These are phyloP conservation scores for Tylopilus subfusipes DNA, from an alignment of 768 basidiomycete genomes.

Conservation along the genomic window DNA sequence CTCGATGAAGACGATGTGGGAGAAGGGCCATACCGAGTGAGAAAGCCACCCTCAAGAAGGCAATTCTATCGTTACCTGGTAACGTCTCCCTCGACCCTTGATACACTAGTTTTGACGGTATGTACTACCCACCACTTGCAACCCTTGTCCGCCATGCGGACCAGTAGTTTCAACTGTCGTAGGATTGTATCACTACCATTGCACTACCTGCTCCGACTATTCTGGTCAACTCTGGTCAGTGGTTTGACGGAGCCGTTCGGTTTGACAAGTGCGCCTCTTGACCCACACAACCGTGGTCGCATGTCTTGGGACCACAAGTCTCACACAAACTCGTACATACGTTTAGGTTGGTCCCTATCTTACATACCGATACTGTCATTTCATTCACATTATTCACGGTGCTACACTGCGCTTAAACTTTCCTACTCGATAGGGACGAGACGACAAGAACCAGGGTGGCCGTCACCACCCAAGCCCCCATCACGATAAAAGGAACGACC, in stretches of 20 bases:
- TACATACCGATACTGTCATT: neutral
- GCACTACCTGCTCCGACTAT: neutral
- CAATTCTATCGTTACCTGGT: neutral
- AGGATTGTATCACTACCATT: neutral
- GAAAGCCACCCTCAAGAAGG: neutral
- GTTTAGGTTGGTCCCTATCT: neutral
- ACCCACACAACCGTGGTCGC: neutral
- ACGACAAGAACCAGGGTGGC: neutral
- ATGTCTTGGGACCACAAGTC: neutral
- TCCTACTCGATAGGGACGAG: neutral
- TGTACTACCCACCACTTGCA: neutral
- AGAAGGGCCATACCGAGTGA: neutral
- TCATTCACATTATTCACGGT: neutral
- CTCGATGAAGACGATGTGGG: neutral
- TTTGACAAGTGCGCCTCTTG: neutral
- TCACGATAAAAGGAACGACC: neutral
- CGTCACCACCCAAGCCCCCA: neutral
- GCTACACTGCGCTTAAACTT: neutral
- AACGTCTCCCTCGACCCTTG: neutral
- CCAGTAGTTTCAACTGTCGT: neutral
- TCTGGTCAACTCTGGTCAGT: too few relatives aligned
- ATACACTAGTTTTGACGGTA: neutral
- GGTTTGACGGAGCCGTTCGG: neutral
- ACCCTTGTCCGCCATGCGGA: neutral
- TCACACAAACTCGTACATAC: neutral